phyloP scores from a whole-genome alignment of 805 yeast genomes.

The Candida coleopterorum region DNA sequence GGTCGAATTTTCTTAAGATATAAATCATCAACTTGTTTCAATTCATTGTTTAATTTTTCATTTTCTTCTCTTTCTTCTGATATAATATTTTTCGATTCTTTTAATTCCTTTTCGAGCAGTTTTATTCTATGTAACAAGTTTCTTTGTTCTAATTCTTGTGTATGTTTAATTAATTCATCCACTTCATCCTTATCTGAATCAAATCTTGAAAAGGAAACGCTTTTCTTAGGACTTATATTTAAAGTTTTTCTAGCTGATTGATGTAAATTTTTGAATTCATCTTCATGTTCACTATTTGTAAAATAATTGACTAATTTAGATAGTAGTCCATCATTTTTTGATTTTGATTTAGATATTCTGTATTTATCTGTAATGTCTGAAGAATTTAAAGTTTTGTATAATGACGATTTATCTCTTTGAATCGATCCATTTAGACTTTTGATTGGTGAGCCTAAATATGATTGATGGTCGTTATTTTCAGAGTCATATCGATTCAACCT shows the following conservation, averaged over 20 bases:
- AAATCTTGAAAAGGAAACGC: constrained; percentile 13
- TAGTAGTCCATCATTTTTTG: constrained; percentile 5
- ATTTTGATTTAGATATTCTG: constrained; percentile 3
- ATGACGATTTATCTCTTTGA: not conserved
- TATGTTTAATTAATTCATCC: constrained; percentile 3
- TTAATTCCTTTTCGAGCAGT: not conserved
- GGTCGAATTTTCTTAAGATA: not conserved
- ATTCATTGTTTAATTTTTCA: not conserved
- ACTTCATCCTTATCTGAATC: constrained; percentile 3
- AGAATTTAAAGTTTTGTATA: constrained; percentile 6
- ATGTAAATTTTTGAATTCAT: constrained; percentile 13
- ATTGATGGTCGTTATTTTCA: not conserved
- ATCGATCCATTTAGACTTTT: constrained; percentile 2
- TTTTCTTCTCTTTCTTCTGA: constrained; percentile 4
- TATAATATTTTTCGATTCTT: not conserved
- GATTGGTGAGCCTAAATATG: constrained; percentile 3
- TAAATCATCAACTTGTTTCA: not conserved
- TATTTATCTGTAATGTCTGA: constrained; percentile 1
- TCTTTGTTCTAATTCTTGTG: not conserved
- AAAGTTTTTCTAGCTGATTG: constrained; percentile 14
- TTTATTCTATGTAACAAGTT: not conserved
- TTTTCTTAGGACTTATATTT: constrained; percentile 9
- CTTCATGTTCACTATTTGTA: constrained; percentile 12
- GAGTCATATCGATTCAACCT: not conserved
- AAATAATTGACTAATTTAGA: constrained; percentile 10